Conservation (phyloP, 352 stramenopile species). For the Thraustochytrium aureum region DNA sequence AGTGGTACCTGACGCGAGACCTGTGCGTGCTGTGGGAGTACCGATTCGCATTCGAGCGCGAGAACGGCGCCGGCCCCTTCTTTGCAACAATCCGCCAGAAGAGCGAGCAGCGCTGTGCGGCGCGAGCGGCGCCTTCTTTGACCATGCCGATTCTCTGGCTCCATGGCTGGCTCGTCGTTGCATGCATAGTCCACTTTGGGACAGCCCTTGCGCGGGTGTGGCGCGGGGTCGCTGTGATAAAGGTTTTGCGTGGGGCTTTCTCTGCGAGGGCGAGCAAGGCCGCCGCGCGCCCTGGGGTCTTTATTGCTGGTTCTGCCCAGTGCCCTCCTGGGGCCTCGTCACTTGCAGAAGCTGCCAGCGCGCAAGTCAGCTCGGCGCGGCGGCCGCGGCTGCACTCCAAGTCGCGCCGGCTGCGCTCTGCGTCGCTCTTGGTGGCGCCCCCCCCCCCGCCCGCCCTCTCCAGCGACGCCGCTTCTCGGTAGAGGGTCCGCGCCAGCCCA, state of each 20-base stretch:
- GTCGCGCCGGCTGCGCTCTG: background rate
- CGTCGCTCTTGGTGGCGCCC: background rate
- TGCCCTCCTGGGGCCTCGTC: too few relatives aligned
- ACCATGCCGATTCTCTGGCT: conserved; percentile 22
- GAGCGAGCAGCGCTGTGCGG: background rate
- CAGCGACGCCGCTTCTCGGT: too few relatives aligned
- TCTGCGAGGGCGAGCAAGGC: too few relatives aligned
- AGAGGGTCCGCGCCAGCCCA: too few relatives aligned
- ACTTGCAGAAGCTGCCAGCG: background rate
- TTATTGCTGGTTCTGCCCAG: too few relatives aligned
- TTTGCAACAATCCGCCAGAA: conserved; percentile 10
- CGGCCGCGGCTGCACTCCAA: background rate
- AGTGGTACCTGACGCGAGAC: background rate
- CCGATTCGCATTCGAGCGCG: background rate
- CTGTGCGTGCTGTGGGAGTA: conserved; percentile 29
- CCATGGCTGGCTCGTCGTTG: conserved; percentile 40
- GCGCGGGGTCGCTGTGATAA: conserved; percentile 8
- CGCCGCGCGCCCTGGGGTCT: too few relatives aligned
- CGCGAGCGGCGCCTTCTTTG: background rate
- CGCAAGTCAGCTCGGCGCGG: background rate
- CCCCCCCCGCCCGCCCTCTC: too few relatives aligned
- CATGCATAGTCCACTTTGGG: background rate
- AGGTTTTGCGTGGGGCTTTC: background rate
- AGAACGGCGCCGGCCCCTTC: conserved; percentile 33
- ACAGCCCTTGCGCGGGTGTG: background rate